These are phyloP conservation scores for Tylopilus plumbeoviolaceoides DNA, from an alignment of 768 basidiomycete genomes.

Conservation along the genomic window DNA sequence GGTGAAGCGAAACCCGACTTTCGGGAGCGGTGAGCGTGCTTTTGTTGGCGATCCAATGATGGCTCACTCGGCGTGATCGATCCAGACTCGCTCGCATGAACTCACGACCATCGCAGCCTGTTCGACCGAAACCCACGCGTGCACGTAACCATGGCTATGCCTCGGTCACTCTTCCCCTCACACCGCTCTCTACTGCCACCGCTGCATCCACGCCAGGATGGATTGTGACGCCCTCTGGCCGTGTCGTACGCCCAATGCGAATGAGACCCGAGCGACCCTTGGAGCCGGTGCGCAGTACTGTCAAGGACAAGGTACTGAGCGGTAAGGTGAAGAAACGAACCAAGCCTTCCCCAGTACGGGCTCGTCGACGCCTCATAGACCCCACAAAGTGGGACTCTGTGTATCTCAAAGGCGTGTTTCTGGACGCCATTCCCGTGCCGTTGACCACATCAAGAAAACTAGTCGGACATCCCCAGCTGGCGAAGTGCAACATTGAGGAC, in stretches of 20 bases:
- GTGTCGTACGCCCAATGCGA: conserved; percentile 60
- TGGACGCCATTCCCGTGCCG: conserved; percentile 37
- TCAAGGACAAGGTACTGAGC: conserved; percentile 8
- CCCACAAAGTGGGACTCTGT: conserved; percentile 66
- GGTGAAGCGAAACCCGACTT: conserved; percentile 83
- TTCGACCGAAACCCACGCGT: conserved; percentile 40
- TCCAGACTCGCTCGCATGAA: conserved; percentile 15
- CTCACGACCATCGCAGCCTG: conserved; percentile 25
- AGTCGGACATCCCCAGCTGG: background rate
- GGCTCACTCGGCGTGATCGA: background rate
- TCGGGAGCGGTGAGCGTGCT: conserved; percentile 45
- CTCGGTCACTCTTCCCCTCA: conserved; percentile 60
- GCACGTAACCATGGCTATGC: conserved; percentile 37
- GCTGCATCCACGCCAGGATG: conserved; percentile 58
- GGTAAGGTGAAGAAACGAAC: conserved; percentile 40
- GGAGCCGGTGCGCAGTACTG: conserved; percentile 15
- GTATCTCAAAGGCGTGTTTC: conserved; percentile 65
- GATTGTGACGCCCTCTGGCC: conserved; percentile 64
- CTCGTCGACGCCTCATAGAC: conserved; percentile 65
- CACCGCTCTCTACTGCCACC: conserved; percentile 57
- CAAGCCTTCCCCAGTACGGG: conserved; percentile 52
- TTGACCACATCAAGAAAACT: background rate
- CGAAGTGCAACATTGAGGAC: background rate
- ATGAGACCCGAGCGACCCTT: conserved; percentile 71
- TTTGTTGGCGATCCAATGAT: background rate